Evolutionary conservation across 768 basidiomycete genomes (phyloP).

Genomic region (Suillus ampliporus): DNA sequence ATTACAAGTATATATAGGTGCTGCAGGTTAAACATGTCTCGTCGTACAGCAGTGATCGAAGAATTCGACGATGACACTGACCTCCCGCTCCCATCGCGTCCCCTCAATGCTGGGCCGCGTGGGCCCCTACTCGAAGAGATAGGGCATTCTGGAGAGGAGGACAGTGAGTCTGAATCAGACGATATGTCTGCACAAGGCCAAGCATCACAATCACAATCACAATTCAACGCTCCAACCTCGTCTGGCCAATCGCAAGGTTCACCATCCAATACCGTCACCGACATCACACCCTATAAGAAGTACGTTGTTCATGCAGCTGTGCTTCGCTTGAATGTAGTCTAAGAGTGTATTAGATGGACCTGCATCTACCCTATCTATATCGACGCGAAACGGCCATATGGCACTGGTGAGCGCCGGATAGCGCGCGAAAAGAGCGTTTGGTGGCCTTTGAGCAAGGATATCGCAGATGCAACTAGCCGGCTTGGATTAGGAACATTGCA

Average conservation of each 20-base stretch:
- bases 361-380: constrained; percentile 97
- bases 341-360: constrained; percentile 71
- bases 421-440: constrained; percentile 79
- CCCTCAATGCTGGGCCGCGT: constrained; percentile 65
- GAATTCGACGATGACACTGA: constrained; percentile 97
- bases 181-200: constrained; percentile 52
- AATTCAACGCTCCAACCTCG: constrained; percentile 26
- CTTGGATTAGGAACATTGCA: constrained; percentile 83
- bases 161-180: constrained; percentile 30
- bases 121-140: constrained; percentile 86
- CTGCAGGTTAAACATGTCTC: constrained; percentile 58
- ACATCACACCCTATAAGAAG: constrained; percentile 87
- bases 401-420: constrained; percentile 82
- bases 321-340: constrained; percentile 15
- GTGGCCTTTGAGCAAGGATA: constrained; percentile 96
- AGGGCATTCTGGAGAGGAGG: constrained; percentile 56
- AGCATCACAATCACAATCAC: constrained; percentile 53
- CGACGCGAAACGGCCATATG: constrained; percentile 91
- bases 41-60: constrained; percentile 67
- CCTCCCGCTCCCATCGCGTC: constrained; percentile 73
- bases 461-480: constrained; percentile 80
- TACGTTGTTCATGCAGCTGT: constrained; percentile 41
- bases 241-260: constrained; percentile 28
- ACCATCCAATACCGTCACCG: constrained; percentile 54
- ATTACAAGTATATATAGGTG: neutral